phyloP scores from a whole-genome alignment of 2,329 filamentous ascomycete genomes.

The Penicillium sp. region DNA sequence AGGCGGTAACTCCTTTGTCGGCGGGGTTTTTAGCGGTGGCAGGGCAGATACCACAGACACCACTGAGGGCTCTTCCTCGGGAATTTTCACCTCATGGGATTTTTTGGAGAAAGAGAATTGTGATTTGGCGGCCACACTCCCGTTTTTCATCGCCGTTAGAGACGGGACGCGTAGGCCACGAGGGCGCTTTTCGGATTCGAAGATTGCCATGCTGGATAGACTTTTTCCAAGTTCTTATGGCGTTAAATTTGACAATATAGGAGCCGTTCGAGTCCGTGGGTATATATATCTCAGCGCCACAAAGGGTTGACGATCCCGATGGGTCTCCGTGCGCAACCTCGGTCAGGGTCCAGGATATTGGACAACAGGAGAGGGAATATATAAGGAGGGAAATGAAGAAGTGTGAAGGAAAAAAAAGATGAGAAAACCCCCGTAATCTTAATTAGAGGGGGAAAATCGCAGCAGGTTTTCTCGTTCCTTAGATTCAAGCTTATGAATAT shows the following conservation, averaged over 20 bases:
- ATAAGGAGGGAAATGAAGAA: not conserved
- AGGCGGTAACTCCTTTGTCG: conserved; percentile 29
- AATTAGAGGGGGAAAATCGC: conserved; percentile 4
- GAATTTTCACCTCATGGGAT: conserved; percentile 18
- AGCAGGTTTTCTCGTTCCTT: conserved; percentile 16
- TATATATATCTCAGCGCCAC: conserved; percentile 10
- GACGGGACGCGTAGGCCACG: conserved; percentile 36
- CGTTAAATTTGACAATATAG: not conserved
- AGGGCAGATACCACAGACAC: conserved; percentile 7
- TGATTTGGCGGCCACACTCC: conserved; percentile 21
- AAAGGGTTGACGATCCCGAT: conserved; percentile 9
- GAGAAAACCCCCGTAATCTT: conserved; percentile 14
- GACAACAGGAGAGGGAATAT: not conserved
- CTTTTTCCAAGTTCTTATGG: not conserved
- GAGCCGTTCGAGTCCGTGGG: not conserved
- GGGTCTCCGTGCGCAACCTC: conserved; percentile 8
- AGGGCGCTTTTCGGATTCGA: conserved; percentile 36
- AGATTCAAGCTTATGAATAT: conserved; percentile 5
- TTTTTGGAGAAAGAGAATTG: conserved; percentile 27
- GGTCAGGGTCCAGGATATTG: not conserved
- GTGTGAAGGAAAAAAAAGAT: not conserved
- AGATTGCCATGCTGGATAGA: conserved; percentile 29
- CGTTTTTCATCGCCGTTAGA: conserved; percentile 30
- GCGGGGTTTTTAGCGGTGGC: conserved; percentile 15
- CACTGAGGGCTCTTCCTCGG: conserved; percentile 6